Evolutionary conservation across 1,284 basidiomycete species (phyloP).

Genomic region (Malassezia obtusa): DNA sequence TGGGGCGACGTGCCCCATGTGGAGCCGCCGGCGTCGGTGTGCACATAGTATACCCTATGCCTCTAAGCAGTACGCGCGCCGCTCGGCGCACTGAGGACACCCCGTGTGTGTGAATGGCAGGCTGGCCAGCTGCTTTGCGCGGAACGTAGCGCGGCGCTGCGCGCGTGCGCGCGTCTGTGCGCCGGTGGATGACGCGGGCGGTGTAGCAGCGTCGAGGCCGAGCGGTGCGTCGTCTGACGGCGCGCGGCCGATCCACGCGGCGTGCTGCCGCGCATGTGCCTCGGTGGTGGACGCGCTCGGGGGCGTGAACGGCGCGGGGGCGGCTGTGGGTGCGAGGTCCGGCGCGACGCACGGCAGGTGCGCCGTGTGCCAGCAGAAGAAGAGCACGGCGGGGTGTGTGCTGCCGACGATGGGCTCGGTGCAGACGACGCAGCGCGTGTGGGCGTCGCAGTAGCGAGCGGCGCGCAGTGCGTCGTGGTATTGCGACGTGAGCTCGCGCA

Average conservation of each 20-base stretch:
- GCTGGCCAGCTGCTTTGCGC: background rate
- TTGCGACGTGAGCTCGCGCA: slow-evolving; percentile 22
- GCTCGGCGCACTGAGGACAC: slow-evolving; percentile 7
- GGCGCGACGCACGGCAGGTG: slow-evolving; percentile 26
- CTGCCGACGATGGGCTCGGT: slow-evolving; percentile 17
- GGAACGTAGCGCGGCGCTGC: background rate
- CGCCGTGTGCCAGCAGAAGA: slow-evolving; percentile 36
- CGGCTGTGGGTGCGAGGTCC: background rate
- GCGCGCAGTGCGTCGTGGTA: slow-evolving; percentile 22
- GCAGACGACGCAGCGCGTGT: slow-evolving; percentile 26
- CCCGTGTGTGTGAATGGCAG: slow-evolving; percentile 1
- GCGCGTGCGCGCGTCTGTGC: background rate
- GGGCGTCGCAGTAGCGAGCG: slow-evolving; percentile 27
- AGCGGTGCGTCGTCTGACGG: background rate
- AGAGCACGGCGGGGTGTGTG: slow-evolving; percentile 22
- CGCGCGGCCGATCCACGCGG: background rate
- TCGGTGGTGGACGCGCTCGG: background rate
- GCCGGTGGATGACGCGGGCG: background rate
- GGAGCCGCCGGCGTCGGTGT: slow-evolving; percentile 14
- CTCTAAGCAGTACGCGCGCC: background rate
- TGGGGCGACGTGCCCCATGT: slow-evolving; percentile 12
- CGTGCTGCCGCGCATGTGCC: background rate
- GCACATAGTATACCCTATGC: slow-evolving; percentile 11
- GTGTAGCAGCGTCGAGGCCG: background rate
- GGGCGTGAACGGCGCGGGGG: background rate